Base-by-base conservation (phyloP, 2,329 filamentous ascomycete genomes). In the Sporothrix phasma region DNA sequence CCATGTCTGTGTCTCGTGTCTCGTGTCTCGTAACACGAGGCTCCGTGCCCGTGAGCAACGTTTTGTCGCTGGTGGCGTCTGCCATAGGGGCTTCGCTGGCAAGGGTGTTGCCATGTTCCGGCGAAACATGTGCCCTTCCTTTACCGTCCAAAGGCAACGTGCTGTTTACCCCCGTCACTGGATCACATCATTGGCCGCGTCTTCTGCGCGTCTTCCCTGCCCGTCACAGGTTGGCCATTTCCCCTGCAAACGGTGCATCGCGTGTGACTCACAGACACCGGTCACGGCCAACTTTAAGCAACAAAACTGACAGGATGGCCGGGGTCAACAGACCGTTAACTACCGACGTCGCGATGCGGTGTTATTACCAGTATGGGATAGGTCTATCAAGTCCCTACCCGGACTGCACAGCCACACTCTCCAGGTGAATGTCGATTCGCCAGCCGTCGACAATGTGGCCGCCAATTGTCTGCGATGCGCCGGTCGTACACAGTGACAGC, bases 391-490 rank as follows among this genome's bases (percentile, higher is more conserved):
- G 11, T 13, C 34, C 15, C 34, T 13, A 5, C 34, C 15, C 34
- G 10, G 2, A 43, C 54, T 29, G 43, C 19, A 58, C 37, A n/a
- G 37, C 54, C 37, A 58, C 56, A 46, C 29, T 26, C 54, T 45
- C 61, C 39, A 67, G 51, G 15, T 47, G 51, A 6, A 68, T 61
- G 7, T 64, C 64, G 7, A 67, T 39, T 5, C 54, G 43, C 67
- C 67, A 68, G 11, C 66, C 67, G 17, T 67, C 64, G 13, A 65
- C 66, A 17, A 68, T 61, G 1, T 61, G n/a, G 8, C 66, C 67
- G 5, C 49, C 34, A 7, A 68, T 24, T 4, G 29, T 64, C n/a
- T 51, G 41, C 5, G 66, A 11, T 34, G 46, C n/a, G 6, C 66
- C 63, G 1, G 59, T 63, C 26, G 67, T 66, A 26, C 64, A 64